Evolutionary conservation across 78 protist species (phyloP).

Genomic region (Polysphondylium violaceum): DNA sequence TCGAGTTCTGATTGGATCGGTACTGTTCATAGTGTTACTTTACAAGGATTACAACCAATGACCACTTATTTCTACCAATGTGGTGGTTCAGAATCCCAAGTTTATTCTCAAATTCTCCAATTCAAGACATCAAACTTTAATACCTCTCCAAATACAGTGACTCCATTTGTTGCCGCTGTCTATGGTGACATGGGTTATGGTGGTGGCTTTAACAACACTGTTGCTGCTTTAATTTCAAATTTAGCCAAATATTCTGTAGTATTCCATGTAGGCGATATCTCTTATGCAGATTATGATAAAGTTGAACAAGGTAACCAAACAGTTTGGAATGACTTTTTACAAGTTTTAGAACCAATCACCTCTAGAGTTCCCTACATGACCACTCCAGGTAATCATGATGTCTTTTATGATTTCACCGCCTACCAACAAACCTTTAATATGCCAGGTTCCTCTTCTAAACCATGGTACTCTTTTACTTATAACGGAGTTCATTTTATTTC

Average conservation of each 20-base stretch:
- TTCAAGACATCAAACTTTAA: slow-evolving; percentile 24
- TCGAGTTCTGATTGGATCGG: slow-evolving; percentile 32
- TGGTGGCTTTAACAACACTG: slow-evolving; percentile 59
- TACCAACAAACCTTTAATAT: slow-evolving; percentile 64
- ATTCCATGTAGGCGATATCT: slow-evolving; percentile 65
- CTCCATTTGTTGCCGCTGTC: slow-evolving; percentile 55
- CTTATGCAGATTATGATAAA: slow-evolving; percentile 57
- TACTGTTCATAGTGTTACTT: not conserved
- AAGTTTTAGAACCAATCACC: slow-evolving; percentile 25
- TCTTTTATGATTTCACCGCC: slow-evolving; percentile 43
- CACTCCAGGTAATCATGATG: slow-evolving; percentile 76
- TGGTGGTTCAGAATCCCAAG: slow-evolving; percentile 12
- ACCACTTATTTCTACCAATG: slow-evolving; percentile 49
- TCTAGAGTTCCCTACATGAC: slow-evolving; percentile 69
- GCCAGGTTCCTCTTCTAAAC: slow-evolving; percentile 58
- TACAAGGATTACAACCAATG: not conserved
- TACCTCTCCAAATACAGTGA: slow-evolving; percentile 4
- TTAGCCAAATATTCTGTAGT: slow-evolving; percentile 4
- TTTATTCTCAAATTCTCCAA: not conserved
- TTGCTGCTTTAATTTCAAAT: not conserved
- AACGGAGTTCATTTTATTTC: slow-evolving; percentile 60
- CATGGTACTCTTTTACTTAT: slow-evolving; percentile 68
- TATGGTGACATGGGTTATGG: slow-evolving; percentile 76
- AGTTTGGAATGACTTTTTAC: slow-evolving; percentile 44
- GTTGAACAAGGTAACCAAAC: slow-evolving; percentile 69